These are phyloP conservation scores for Vitis hybrid DNA, from an alignment of 177 flowering plant species.

Conservation along the genomic window DNA sequence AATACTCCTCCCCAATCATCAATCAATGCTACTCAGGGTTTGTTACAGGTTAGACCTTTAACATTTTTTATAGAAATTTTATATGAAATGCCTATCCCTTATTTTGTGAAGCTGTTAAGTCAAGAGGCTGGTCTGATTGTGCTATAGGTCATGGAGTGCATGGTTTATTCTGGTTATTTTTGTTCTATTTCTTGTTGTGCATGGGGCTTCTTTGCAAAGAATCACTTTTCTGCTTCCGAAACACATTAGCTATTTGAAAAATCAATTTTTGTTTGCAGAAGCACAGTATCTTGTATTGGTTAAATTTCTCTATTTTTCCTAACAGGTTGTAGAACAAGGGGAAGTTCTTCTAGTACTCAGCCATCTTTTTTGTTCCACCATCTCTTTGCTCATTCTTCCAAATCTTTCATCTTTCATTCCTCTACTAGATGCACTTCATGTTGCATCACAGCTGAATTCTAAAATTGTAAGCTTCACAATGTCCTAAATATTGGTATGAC, in stretches of 20 bases:
- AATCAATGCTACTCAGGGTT: slow-evolving; percentile 49
- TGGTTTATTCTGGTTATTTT: neutral
- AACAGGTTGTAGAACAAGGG: neutral
- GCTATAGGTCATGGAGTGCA: neutral
- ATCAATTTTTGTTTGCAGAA: neutral
- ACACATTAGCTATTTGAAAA: neutral
- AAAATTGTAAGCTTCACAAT: too few relatives aligned
- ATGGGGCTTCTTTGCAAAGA: neutral
- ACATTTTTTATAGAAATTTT: neutral
- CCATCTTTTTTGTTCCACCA: too few relatives aligned
- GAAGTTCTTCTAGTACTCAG: neutral
- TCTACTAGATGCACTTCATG: neutral
- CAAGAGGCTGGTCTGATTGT: neutral
- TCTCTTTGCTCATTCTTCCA: neutral
- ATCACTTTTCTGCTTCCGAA: neutral
- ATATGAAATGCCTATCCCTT: neutral
- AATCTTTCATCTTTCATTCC: neutral
- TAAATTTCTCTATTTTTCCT: neutral
- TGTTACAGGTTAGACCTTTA: slow-evolving; percentile 68
- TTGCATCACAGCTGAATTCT: too few relatives aligned
- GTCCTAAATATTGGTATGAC: too few relatives aligned
- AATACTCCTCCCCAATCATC: slow-evolving; percentile 58
- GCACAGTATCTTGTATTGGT: neutral
- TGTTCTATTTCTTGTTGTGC: neutral
- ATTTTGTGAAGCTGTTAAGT: neutral